Base-by-base conservation (phyloP, 2,329 filamentous ascomycete species). In the Ceratocystiopsis sp. region DNA sequence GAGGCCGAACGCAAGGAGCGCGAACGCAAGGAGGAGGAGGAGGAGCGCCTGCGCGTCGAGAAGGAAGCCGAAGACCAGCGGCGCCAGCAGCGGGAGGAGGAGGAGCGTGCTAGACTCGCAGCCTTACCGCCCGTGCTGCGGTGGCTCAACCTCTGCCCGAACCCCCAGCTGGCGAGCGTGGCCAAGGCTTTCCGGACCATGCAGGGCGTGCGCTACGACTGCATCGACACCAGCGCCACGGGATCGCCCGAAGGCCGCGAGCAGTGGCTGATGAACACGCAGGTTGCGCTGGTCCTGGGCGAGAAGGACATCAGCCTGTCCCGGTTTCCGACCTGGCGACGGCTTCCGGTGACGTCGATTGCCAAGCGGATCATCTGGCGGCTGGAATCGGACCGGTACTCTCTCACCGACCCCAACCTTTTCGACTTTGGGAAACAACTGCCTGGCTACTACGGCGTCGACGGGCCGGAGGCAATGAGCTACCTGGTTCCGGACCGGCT, bases 181-280 rank as follows among this genome's bases (percentile, higher is more conserved):
- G 72, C 73, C 5, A 61, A 66, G 42, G 67, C 68, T 37, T 78
- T 80, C 54, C 63, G 63, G 48, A 62, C 59, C 39, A 69, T 78
- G 48, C 67, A 73, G 50, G 75, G 75, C 15, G 71, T 76, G 40
- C 70, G 76, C 18, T 78, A 73, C 52, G 75, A 80, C 55, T 78
- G 73, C 4, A 75, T 80, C 45, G 65, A 65, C 14, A 65, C 67
- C 4, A 64, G 65, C 29, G 61, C 67, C 14, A 71, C 67, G 7
- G 68, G 68, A 9, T 70, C 67, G 12, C 51, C 65, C 2, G 68
- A 67, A 39, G 75, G 73, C n/a, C 67, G 74, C 41, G 75, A 79
- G 50, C 73, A 75, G 50, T 80, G 76, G 75, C 58, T 80, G 44
- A 65, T 80, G 41, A 80, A 79, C 51, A 73, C 70, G 3, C 71